phyloP scores from a whole-genome alignment of 2,329 filamentous ascomycete genomes.

The Verticillium dahliae region DNA sequence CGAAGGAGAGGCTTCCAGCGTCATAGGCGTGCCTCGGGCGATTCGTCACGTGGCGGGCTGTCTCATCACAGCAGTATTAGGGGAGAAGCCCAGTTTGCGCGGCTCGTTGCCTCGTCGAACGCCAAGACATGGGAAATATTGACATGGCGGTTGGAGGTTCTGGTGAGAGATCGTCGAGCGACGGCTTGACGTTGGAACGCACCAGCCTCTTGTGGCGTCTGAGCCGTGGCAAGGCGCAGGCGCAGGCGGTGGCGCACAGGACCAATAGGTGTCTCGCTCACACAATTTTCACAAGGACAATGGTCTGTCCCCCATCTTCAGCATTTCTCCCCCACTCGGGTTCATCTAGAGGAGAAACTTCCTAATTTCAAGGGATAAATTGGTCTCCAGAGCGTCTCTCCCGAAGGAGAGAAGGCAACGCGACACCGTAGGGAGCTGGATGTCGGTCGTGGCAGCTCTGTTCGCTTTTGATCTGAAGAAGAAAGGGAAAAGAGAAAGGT shows the following conservation, averaged over 20 bases:
- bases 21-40: neutral
- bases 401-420: conserved; percentile 47
- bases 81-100: neutral
- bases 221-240: neutral
- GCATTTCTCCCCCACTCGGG: conserved; percentile 47
- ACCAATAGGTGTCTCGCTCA: neutral
- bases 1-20: neutral
- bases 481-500: conserved; percentile 26
- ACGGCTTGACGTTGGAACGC: neutral
- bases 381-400: conserved; percentile 52
- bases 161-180: neutral
- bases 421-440: conserved; percentile 51
- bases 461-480: conserved; percentile 54
- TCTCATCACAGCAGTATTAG: too few relatives aligned
- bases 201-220: neutral
- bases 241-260: neutral
- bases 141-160: neutral
- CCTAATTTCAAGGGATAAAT: conserved; percentile 53
- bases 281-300: neutral
- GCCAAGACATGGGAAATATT: neutral
- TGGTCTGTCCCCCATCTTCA: conserved; percentile 53
- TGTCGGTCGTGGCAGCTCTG: conserved; percentile 60
- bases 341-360: conserved; percentile 41
- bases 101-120: neutral
- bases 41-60: neutral